Base-by-base conservation (phyloP, 495 filamentous ascomycete genomes). In the Talaromyces borbonicus region DNA sequence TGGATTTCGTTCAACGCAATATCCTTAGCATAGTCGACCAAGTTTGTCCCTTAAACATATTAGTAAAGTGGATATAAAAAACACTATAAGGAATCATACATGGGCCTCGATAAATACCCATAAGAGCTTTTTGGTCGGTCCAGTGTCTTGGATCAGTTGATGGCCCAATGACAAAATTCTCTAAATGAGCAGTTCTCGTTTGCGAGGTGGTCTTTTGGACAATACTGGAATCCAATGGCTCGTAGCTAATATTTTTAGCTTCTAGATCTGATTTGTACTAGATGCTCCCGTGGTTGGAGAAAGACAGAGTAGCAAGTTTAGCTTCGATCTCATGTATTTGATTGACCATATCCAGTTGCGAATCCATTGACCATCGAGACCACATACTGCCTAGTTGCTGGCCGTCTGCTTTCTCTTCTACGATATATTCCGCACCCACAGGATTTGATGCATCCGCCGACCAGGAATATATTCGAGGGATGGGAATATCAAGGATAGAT, bases 391-490 rank as follows among this genome's bases (percentile, higher is more conserved):
- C 24, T 26, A 49, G 23, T 35, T 43, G 26, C 41, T 31, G 36
- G 16, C 61, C 57, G 18, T 43, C 15, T 3, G 56, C 52, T 37
- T 61, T 58, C 41, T 61, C 60, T 45, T 56, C 55, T 8, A 61
- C 20, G 30, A 63, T 57, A 35, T 59, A 65, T 50, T 65, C 61
- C 5, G 59, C 52, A 4, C 49, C 56, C 11, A 56, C 56, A 1
- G 52, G 31, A 38, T 62, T 65, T 16, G 42, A 2, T 11, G 24
- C 30, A 18, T 27, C 47, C 3, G 53, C 45, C 33, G 37, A 46
- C 52, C 50, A 62, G n/a, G 27, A 51, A 15, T 50, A 51, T 2
- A 63, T 22, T 25, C 37, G 32, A 9, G 61, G 59, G 8, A 59
- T 55, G 9, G 65, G 67, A 24, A 64, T 42, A 25, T 50, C 23